phyloP scores from a whole-genome alignment of 805 yeast species.

The Metschnikowia peoriensis region DNA sequence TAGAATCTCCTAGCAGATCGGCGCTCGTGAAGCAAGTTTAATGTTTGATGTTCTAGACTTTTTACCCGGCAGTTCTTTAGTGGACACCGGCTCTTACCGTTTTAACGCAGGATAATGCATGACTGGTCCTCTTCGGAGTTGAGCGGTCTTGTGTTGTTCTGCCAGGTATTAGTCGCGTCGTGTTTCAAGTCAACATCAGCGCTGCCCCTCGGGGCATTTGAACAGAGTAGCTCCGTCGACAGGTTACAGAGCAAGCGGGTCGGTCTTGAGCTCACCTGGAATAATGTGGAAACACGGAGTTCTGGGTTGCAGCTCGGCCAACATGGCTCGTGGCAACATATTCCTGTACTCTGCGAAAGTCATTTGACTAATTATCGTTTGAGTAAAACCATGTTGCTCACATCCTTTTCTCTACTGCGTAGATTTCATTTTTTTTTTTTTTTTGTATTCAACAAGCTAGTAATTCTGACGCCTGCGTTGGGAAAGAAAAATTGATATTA shows the following conservation, averaged over 20 bases:
- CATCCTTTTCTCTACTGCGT: conserved; percentile 36
- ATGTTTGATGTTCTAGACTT: conserved; percentile 41
- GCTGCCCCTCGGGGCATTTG: conserved; percentile 41
- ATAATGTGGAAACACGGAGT: conserved; percentile 27
- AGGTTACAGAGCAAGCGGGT: conserved; percentile 76
- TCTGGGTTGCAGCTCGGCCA: conserved; percentile 60
- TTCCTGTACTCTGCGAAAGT: conserved; percentile 99
- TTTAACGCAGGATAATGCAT: conserved; percentile 9
- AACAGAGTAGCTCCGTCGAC: conserved; percentile 98
- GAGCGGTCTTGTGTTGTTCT: conserved; percentile 41
- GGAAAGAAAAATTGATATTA: not conserved
- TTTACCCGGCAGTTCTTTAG: conserved; percentile 44
- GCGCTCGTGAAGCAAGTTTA: conserved; percentile 69
- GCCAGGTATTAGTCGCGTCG: conserved; percentile 21
- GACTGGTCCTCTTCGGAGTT: conserved; percentile 49
- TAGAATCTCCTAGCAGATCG: conserved; percentile 54
- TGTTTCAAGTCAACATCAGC: conserved; percentile 1
- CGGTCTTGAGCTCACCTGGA: conserved; percentile 58
- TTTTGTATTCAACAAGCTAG: no score
- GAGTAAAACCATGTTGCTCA: conserved; percentile 99
- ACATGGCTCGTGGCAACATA: conserved; percentile 82
- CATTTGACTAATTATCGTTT: conserved; percentile 89
- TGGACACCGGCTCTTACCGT: conserved; percentile 21
- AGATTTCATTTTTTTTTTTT: not conserved
- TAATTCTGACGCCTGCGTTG: no score